Evolutionary conservation across 1,139 yeast genomes (phyloP).

Genomic region (Suhomyces maxii): DNA sequence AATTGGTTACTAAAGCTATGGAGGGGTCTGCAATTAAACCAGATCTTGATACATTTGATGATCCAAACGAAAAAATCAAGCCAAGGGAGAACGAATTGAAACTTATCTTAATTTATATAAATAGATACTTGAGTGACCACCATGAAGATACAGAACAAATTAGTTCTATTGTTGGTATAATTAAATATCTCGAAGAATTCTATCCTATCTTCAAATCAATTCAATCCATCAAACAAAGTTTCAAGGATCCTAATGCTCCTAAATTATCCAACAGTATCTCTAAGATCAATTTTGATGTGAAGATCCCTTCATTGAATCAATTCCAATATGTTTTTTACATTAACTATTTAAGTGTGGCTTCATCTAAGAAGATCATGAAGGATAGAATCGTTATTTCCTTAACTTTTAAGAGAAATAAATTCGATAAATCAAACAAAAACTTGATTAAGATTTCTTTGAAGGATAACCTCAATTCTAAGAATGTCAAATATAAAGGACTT

Average conservation of each 20-base stretch:
- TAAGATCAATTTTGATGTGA: slow-evolving; percentile 35
- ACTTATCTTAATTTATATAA: slow-evolving; percentile 27
- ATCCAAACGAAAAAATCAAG: slow-evolving; percentile 3
- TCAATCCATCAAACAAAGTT: slow-evolving; percentile 16
- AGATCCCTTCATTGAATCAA: slow-evolving; percentile 32
- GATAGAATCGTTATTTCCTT: slow-evolving; percentile 37
- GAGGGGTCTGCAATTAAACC: slow-evolving; percentile 1
- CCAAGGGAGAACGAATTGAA: slow-evolving; percentile 13
- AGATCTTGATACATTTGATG: slow-evolving; percentile 6
- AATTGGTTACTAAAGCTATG: slow-evolving; percentile 9
- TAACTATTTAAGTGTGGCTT: slow-evolving; percentile 27
- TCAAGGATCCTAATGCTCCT: slow-evolving; percentile 11
- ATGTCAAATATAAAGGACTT: slow-evolving; percentile 39
- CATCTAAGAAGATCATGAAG: slow-evolving; percentile 35
- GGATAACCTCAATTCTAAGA: slow-evolving; percentile 40
- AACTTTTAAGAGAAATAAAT: slow-evolving; percentile 35
- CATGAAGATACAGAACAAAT: slow-evolving; percentile 2
- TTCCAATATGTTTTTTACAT: slow-evolving; percentile 37
- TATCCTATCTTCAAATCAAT: slow-evolving; percentile 33
- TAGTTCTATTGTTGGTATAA: slow-evolving; percentile 26
- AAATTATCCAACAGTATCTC: slow-evolving; percentile 31
- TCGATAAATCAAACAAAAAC: slow-evolving; percentile 25
- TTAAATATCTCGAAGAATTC: slow-evolving; percentile 33
- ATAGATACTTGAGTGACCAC: slow-evolving; percentile 21
- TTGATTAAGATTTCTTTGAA: slow-evolving; percentile 34